Base-by-base conservation (phyloP, 352 stramenopile genomes). In the Albugo laibachii region DNA sequence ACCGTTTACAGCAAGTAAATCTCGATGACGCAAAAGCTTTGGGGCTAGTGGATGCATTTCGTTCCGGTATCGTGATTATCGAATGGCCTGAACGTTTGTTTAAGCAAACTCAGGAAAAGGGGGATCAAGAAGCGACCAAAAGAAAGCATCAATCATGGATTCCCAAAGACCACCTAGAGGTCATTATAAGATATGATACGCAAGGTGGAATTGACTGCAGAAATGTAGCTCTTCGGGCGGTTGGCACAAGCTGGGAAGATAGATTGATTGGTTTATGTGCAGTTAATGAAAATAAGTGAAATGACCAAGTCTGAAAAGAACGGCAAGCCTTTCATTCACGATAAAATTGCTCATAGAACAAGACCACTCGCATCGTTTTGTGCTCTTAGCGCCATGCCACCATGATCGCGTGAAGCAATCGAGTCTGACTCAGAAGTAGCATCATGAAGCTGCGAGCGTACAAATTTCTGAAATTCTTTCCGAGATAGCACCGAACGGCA, bases 1-100 rank as follows among this genome's bases (percentile, higher is more conserved):
- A 97, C 53, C 69, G 88, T 14, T 59, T 97, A 39, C 69, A 84
- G 14, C 48, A 31, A 11, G 70, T 85, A 20, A 69, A 55, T 36
- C 56, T 70, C 16, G 60, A 69, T 31, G 76, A 89, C 44, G 56
- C 48, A 11, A 50, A 41, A 0, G 69, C 73, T 6, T 47, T 91
- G 1, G 74, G 75, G 1, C 66, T 91, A 16, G 49, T 53, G 0
- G 58, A 80, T 24, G 70, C 71, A 4, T 86, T 87, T 52, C 41
- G 31, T 14, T 16, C 21, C 79, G 69, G 65, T 2, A 74, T 85
- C 42, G 66, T 66, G 18, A 52, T 85, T 18, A 59, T 85, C n/a
- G 73, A 85, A 50, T 85, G 73, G 70, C 61, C 73, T 0, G 69
- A 82, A 54, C 73, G 73, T n/a, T 58, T 85, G 37, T 55, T 66